A percentile compares a stretch with the other conserved stretches of the same genome.
Evolutionary conservation across 163 green algal genomes (phyloP).

Genomic region (Chlorella variabilis): DNA sequence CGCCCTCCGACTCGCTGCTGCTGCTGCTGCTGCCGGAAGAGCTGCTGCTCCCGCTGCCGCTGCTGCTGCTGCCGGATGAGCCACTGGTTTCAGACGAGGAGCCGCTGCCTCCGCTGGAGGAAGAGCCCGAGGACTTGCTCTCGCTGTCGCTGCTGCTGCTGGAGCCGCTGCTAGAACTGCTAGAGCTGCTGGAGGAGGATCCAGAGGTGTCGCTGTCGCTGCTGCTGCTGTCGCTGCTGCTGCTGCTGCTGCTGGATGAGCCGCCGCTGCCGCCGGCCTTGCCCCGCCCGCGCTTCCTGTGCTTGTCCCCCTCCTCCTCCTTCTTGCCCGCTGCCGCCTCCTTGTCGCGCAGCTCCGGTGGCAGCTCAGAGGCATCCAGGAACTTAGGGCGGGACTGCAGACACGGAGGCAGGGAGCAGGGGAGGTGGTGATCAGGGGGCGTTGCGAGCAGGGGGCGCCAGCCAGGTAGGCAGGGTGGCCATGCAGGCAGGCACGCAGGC

Average conservation of each 20-base stretch:
- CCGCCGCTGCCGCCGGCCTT: background rate
- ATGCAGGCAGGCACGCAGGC: background rate
- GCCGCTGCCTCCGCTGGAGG: background rate
- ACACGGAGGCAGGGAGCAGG: too few species aligned
- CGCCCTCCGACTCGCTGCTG: background rate
- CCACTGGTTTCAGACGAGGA: background rate
- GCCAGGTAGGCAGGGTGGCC: background rate
- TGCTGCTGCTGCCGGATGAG: background rate
- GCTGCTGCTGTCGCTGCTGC: slow-evolving; percentile 31
- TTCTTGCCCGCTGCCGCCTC: background rate
- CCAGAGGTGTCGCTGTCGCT: slow-evolving; percentile 21
- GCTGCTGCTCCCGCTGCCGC: slow-evolving; percentile 9
- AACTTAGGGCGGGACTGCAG: slow-evolving; percentile 47
- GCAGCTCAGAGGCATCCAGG: slow-evolving; percentile 52
- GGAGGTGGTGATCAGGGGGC: too few species aligned
- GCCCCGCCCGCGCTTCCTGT: slow-evolving; percentile 36
- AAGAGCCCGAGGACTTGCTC: background rate
- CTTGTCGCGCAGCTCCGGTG: slow-evolving; percentile 39
- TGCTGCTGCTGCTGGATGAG: slow-evolving; percentile 13
- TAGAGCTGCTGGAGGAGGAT: too few species aligned
- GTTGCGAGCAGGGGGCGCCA: too few species aligned
- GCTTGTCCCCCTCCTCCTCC: background rate
- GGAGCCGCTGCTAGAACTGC: slow-evolving; percentile 23
- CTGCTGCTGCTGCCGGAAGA: background rate
- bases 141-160: background rate